A percentile compares a stretch with the other conserved stretches of the same genome.
Conservation (phyloP, 208 protist genomes). For the Jaenimonas drosophilae region DNA sequence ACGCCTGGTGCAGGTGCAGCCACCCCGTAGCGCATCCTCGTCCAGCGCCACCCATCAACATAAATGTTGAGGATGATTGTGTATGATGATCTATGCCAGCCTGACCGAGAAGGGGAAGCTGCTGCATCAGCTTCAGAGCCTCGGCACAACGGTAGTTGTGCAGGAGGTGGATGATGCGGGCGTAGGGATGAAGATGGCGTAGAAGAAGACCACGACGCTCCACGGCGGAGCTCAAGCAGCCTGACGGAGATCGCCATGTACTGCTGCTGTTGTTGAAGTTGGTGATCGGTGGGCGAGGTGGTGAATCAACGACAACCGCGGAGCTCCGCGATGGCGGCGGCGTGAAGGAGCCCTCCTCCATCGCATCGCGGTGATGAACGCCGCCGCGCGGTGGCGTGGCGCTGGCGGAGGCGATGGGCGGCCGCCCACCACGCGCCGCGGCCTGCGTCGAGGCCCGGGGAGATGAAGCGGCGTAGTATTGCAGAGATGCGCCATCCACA, state of each 20-base stretch:
- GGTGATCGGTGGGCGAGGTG: neutral
- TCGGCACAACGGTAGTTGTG: slow-evolving; percentile 24
- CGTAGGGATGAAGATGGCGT: slow-evolving; percentile 15
- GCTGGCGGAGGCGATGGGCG: no score
- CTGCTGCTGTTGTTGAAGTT: no score
- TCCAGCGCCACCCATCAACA: neutral
- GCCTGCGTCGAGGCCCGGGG: neutral
- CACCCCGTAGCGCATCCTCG: slow-evolving; percentile 14
- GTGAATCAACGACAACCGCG: no score
- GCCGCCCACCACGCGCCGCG: no score
- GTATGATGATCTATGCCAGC: neutral
- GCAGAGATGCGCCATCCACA: neutral
- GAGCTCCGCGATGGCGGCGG: no score
- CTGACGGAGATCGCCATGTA: neutral
- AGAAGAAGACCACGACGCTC: slow-evolving; percentile 5
- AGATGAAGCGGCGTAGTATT: neutral
- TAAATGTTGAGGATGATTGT: neutral
- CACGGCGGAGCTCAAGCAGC: slow-evolving; percentile 1
- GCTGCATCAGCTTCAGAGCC: slow-evolving; percentile 8
- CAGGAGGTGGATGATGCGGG: slow-evolving; percentile 15
- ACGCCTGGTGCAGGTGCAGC: slow-evolving; percentile 36
- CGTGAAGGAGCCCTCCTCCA: no score
- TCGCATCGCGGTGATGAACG: no score
- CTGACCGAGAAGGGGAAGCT: neutral
- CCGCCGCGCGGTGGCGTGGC: no score